Conservation (phyloP, 106 monocot species). For the Narthecium ossifragum region DNA sequence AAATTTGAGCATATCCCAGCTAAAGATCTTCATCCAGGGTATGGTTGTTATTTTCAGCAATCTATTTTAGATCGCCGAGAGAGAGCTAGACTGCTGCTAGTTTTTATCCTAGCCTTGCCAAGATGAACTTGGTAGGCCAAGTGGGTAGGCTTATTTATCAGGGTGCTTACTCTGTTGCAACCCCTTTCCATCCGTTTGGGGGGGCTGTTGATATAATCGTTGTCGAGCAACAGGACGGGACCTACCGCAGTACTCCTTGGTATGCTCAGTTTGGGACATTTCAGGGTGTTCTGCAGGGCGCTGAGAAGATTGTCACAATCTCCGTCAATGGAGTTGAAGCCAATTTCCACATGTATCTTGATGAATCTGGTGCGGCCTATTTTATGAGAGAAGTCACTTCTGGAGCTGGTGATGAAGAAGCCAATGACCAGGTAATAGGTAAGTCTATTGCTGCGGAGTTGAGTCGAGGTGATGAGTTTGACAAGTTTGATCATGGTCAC, state of each 20-base stretch:
- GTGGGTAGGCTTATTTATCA: constrained; percentile 86
- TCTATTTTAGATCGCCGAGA: too few relatives aligned
- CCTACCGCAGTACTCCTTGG: constrained; percentile 93
- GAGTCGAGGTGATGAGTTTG: constrained; percentile 12
- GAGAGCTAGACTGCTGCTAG: too few relatives aligned
- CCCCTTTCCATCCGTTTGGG: constrained; percentile 94
- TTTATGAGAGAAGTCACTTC: constrained; percentile 68
- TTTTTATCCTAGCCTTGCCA: too few relatives aligned
- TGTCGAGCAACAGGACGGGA: constrained; percentile 89
- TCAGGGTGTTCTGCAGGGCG: constrained; percentile 84
- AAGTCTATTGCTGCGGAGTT: constrained; percentile 15
- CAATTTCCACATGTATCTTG: constrained; percentile 85
- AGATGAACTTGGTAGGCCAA: constrained; percentile 89
- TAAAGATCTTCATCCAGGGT: too few relatives aligned
- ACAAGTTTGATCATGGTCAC: constrained; percentile 6
- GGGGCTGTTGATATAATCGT: constrained; percentile 93
- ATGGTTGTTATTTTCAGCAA: too few relatives aligned
- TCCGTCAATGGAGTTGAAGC: constrained; percentile 79
- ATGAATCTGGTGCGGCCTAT: constrained; percentile 90
- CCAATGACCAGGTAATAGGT: constrained; percentile 8
- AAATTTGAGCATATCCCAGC: too few relatives aligned
- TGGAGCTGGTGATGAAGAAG: constrained; percentile 17
- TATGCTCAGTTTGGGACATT: constrained; percentile 95
- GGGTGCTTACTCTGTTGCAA: constrained; percentile 95
- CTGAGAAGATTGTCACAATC: constrained; percentile 81